Evolutionary conservation across 352 stramenopile genomes (phyloP).

Genomic region (Pythium pectinolyticum): DNA sequence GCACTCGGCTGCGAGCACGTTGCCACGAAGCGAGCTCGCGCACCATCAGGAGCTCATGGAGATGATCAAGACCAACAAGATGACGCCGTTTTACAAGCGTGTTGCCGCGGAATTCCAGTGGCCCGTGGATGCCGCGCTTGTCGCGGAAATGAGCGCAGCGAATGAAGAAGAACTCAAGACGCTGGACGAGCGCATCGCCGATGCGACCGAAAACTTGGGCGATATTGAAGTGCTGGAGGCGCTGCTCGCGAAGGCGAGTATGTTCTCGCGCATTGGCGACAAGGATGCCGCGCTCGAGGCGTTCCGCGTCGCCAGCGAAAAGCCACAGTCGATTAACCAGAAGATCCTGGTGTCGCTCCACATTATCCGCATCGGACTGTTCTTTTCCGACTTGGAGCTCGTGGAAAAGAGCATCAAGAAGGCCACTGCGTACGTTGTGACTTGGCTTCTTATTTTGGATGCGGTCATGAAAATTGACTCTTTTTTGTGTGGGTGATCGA

Average conservation of each 20-base stretch:
- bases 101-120: conserved; percentile 75
- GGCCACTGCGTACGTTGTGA: conserved; percentile 62
- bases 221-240: conserved; percentile 98
- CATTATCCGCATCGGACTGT: conserved; percentile 87
- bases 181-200: conserved; percentile 86
- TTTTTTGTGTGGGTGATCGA: conserved; percentile 6
- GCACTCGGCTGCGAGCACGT: conserved; percentile 37
- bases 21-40: conserved; percentile 36
- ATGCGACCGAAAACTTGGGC: conserved; percentile 95
- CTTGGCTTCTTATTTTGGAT: background rate
- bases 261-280: conserved; percentile 93
- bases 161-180: conserved; percentile 73
- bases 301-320: conserved; percentile 90
- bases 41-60: conserved; percentile 58
- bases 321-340: conserved; percentile 96
- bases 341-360: conserved; percentile 97
- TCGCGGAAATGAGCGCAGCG: conserved; percentile 50
- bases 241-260: conserved; percentile 91
- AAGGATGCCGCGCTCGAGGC: conserved; percentile 90
- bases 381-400: conserved; percentile 83
- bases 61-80: conserved; percentile 63
- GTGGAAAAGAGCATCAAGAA: conserved; percentile 89
- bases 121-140: conserved; percentile 54
- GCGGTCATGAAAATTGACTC: background rate
- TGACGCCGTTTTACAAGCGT: conserved; percentile 80